Conservation (phyloP, 2,329 filamentous ascomycete species). For the Colletotrichum shisoi region DNA sequence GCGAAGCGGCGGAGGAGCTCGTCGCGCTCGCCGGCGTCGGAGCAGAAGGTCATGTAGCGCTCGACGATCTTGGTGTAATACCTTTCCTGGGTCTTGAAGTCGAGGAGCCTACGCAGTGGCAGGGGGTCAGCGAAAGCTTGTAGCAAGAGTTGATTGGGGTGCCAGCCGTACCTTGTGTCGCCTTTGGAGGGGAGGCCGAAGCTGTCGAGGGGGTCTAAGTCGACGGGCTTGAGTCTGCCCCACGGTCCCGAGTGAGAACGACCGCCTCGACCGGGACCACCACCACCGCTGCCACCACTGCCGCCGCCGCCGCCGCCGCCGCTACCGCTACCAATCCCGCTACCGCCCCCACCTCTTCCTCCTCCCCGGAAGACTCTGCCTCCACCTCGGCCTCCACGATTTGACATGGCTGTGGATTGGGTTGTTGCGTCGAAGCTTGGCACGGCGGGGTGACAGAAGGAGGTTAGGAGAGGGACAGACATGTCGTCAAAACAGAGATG, state of each 20-base stretch:
- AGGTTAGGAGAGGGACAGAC: neutral
- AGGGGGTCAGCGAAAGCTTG: constrained; percentile 26
- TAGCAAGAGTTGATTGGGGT: neutral
- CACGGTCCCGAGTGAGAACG: constrained; percentile 63
- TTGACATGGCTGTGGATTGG: constrained; percentile 23
- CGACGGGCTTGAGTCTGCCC: constrained; percentile 76
- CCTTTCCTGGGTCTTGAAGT: constrained; percentile 79
- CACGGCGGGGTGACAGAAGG: constrained; percentile 3
- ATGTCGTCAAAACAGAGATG: constrained; percentile 37
- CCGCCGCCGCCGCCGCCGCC: constrained; percentile 3
- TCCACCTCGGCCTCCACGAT: constrained; percentile 27
- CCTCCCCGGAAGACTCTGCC: constrained; percentile 15
- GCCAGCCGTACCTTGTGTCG: constrained; percentile 72
- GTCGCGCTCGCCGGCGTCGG: constrained; percentile 72
- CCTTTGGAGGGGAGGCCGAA: constrained; percentile 92
- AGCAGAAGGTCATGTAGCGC: constrained; percentile 89
- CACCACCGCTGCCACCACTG: neutral
- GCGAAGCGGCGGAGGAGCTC: constrained; percentile 79
- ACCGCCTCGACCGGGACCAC: constrained; percentile 42
- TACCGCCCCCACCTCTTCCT: constrained; percentile 3
- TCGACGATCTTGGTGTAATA: constrained; percentile 90
- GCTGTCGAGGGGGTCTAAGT: constrained; percentile 77
- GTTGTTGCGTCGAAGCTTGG: neutral
- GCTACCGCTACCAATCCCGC: constrained; percentile 1
- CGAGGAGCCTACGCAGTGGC: constrained; percentile 64